Base-by-base conservation (phyloP, 768 basidiomycete genomes). In the Artomyces pyxidatus region DNA sequence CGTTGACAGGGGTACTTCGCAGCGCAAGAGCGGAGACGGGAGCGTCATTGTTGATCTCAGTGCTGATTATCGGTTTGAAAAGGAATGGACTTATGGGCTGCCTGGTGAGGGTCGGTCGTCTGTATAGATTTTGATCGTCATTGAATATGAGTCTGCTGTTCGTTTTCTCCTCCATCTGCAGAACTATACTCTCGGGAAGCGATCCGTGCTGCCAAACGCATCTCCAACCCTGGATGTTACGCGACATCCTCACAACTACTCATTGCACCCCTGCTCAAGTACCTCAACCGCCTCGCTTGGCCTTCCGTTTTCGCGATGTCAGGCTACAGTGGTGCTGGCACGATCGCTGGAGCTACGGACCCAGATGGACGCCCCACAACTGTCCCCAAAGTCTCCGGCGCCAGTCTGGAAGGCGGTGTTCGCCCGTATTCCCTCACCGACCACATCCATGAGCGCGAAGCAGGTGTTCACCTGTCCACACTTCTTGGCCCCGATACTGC, bases 361-460 rank as follows among this genome's bases (percentile, higher is more conserved):
- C 68, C 73, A 2, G 77, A 85, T 42, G 88, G 89, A 9, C 75
- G 76, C 23, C 85, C 87, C 0, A 72, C 76, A 25, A 92, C 82
- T 29, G 71, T 81, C 12, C 84, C 96, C 38, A 98, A 98, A 66
- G 78, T 96, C 12, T 71, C 82, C 1, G 74, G 88, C 0, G 81
- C 88, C 56, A 81, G 74, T 52, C 80, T 99, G 12, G 71, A 68
- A 2, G 83, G 85, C 11, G 88, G 83, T 2, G 68, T 97, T 42
- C 77, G 81, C 46, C 85, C 94, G 6, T 99, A 99, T 68, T 61
- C 90, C 0, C 70, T 99, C 42, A 99, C 96, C 12, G 93, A 94
- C 65, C 96, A 99, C 68, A 96, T 99, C 61, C 96, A 99, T 72
- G 96, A 99, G 66, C 88, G 96, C 39, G 96, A 99, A 68, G 90